Evolutionary conservation across 176 grass and related monocot species (phyloP), one percentile per base, ranked within the genome.

Genomic region (Carex parvula): DNA sequence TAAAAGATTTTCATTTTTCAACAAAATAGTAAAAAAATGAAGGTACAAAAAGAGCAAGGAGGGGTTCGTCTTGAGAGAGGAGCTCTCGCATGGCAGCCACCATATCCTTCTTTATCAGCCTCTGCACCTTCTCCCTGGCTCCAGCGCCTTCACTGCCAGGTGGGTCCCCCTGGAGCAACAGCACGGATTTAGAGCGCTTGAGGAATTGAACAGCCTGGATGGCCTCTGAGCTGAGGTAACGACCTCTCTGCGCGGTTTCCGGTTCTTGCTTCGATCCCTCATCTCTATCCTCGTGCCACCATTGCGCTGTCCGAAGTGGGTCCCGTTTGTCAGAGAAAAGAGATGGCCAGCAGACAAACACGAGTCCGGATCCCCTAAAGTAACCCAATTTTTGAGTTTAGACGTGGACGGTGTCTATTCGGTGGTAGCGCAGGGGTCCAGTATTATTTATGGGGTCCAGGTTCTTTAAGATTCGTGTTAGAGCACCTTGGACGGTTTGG

Each of bases 211-310:
- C 95, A 24, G 82, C 89, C 73, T 91, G 92, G 60, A 97, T 93
- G 73, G 92, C 95, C 81, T 97, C 95, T 13, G 60, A 91, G 84
- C 95, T 97, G 68, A 98, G 92, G 95, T 98, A 94, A 48, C 95
- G 92, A 2, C 95, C 95, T 8, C 92, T 88, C 82, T 94, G 92
- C 15, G 87, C 32, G 92, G 95, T 82, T 92, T 94, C 22, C 90
- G 84, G 79, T 94, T 98, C 89, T 98, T 98, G 90, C 92, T 88
- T 62, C 92, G 84, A 81, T 98, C 95, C 29, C 90, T 87, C 95
- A 98, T 98, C 53, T 81, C 52, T 37, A 63, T 60, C 35, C 56
- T 58, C 15, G 41, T 1, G 41, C 5, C 6, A 7, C 7, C 41
- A 42, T 6, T 42, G 41, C 41, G 29, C 29, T 20, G 37, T 8